Percentiles rank a stretch among this genome's conserved stretches.
Conservation (phyloP, 257 asterid genomes). For the Paulownia fortunei region DNA sequence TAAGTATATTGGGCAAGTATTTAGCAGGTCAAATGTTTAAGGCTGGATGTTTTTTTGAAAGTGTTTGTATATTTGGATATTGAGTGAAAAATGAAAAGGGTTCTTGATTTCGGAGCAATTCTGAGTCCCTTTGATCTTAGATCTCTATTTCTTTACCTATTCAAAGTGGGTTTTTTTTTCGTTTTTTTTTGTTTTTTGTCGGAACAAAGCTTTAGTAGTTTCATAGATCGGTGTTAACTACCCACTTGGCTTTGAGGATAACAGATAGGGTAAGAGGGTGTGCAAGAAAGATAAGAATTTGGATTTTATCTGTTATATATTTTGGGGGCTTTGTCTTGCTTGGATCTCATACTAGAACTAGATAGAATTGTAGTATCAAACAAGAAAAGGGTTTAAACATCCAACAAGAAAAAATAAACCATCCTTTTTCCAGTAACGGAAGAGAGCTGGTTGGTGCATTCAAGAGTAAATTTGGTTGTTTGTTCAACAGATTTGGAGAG, state of each 20-base stretch:
- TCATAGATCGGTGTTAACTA: not conserved
- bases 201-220: no score
- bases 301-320: conserved; percentile 12
- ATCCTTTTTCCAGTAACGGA: conserved; percentile 13
- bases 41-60: not conserved
- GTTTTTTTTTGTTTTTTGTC: not conserved
- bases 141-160: conserved; percentile 13
- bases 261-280: conserved; percentile 3
- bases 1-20: not conserved
- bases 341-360: conserved; percentile 5
- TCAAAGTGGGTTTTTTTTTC: not conserved
- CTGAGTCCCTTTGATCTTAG: not conserved
- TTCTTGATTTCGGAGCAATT: not conserved
- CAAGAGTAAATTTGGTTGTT: conserved; percentile 28
- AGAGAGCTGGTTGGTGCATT: conserved; percentile 8
- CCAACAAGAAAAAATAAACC: not conserved
- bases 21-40: not conserved
- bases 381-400: not conserved
- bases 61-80: no score
- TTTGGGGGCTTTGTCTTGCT: not conserved
- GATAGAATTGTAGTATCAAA: not conserved
- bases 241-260: not conserved
- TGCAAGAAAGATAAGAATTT: conserved; percentile 11
- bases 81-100: not conserved
- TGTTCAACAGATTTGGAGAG: conserved; percentile 32